These are phyloP conservation scores for Fusarium setosum DNA, from an alignment of 2,329 filamentous ascomycete species.

Conservation along the genomic window DNA sequence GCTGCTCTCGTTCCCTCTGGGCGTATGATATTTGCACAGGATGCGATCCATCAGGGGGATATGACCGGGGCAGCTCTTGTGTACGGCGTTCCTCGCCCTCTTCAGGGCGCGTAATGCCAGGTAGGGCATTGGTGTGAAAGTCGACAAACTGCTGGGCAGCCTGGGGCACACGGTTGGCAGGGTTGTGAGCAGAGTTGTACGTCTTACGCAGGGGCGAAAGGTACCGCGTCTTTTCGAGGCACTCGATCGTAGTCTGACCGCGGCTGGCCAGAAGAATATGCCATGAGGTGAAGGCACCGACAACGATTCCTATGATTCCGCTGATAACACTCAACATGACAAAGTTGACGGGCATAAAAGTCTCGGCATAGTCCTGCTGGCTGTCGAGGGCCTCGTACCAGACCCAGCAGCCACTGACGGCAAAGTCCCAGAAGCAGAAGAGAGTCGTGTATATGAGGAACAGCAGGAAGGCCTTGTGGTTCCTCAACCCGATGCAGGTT, in stretches of 20 bases:
- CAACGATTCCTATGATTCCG: conserved; percentile 90
- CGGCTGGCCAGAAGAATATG: conserved; percentile 84
- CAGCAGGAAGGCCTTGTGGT: conserved; percentile 95
- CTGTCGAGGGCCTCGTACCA: conserved; percentile 81
- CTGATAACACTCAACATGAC: conserved; percentile 88
- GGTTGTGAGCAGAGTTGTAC: conserved; percentile 70
- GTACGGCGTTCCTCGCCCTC: conserved; percentile 76
- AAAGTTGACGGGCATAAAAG: conserved; percentile 88
- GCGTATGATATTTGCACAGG: conserved; percentile 64
- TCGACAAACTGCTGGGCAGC: conserved; percentile 80
- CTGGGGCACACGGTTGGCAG: conserved; percentile 60
- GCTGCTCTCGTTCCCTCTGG: conserved; percentile 66
- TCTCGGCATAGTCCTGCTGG: conserved; percentile 77
- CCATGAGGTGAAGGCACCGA: conserved; percentile 91
- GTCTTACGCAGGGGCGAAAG: conserved; percentile 81
- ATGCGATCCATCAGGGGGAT: conserved; percentile 47
- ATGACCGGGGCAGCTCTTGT: conserved; percentile 36
- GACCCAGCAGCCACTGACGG: conserved; percentile 82
- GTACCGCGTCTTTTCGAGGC: conserved; percentile 94
- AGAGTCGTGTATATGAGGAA: conserved; percentile 91
- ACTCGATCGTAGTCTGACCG: conserved; percentile 95
- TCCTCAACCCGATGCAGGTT: conserved; percentile 91
- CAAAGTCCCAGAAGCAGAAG: conserved; percentile 86
- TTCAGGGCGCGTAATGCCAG: conserved; percentile 82
- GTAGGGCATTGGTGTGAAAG: conserved; percentile 83